Percentiles rank a stretch among this genome's conserved stretches.
Conservation (phyloP, 2,329 filamentous ascomycete genomes). For the Ceratocystis lukuohia region DNA sequence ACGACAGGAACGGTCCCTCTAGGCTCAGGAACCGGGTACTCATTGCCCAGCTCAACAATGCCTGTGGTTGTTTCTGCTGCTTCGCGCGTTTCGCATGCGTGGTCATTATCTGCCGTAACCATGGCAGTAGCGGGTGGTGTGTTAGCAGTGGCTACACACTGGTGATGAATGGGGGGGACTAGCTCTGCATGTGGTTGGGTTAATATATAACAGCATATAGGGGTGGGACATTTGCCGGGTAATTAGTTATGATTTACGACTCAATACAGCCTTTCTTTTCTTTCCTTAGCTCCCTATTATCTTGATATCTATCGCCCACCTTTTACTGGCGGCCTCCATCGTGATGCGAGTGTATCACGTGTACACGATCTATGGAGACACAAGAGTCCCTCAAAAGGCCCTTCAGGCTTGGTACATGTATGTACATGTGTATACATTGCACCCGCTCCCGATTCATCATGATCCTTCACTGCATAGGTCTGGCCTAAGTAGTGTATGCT, state of each 20-base stretch:
- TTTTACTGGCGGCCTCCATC: background rate
- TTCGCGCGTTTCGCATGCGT: slow-evolving; percentile 17
- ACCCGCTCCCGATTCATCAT: background rate
- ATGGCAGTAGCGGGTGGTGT: slow-evolving; percentile 16
- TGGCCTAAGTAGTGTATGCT: background rate
- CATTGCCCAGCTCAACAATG: slow-evolving; percentile 3
- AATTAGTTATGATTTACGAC: slow-evolving; percentile 2
- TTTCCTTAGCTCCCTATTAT: background rate
- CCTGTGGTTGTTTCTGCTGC: slow-evolving; percentile 16
- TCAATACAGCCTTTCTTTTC: background rate
- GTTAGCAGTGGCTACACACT: slow-evolving; percentile 2
- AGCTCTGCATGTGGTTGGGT: background rate
- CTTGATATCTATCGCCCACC: background rate
- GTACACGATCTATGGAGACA: background rate
- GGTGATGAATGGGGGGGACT: background rate
- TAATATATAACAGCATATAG: background rate
- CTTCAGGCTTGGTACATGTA: background rate
- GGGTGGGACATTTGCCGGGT: background rate
- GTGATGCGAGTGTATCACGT: background rate
- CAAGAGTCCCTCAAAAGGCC: background rate
- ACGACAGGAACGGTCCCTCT: slow-evolving; percentile 6
- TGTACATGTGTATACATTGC: too few species aligned
- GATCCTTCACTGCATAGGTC: background rate
- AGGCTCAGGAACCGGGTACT: slow-evolving; percentile 11
- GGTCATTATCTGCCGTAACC: background rate